Conservation (phyloP, 2,329 filamentous ascomycete species). For the Alternaria angustiovoidea region DNA sequence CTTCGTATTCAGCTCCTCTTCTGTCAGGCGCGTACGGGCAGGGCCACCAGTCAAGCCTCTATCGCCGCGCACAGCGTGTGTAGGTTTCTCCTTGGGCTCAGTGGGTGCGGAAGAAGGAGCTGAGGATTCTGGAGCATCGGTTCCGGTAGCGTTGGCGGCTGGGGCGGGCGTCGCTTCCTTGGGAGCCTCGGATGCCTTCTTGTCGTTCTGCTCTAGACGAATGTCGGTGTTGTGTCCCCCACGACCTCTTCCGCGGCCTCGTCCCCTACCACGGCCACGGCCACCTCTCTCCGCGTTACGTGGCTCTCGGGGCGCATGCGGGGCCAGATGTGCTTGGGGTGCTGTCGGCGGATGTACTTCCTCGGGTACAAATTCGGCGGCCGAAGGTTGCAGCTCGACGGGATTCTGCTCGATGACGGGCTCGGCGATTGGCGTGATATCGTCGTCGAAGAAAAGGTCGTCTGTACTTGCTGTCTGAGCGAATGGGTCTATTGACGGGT, state of each 20-base stretch:
- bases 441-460: slow-evolving; percentile 61
- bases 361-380: slow-evolving; percentile 31
- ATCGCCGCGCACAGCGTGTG: slow-evolving; percentile 45
- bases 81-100: slow-evolving; percentile 33
- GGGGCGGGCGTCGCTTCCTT: slow-evolving; percentile 31
- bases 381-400: slow-evolving; percentile 27
- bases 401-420: slow-evolving; percentile 50
- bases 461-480: slow-evolving; percentile 61
- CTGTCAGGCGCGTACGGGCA: slow-evolving; percentile 60
- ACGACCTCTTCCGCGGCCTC: slow-evolving; percentile 35
- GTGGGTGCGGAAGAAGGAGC: slow-evolving; percentile 27
- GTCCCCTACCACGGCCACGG: slow-evolving; percentile 38
- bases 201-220: slow-evolving; percentile 22
- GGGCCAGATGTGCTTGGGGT: slow-evolving; percentile 31
- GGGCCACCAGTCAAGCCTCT: slow-evolving; percentile 44
- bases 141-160: slow-evolving; percentile 14
- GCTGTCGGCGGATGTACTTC: slow-evolving; percentile 26
- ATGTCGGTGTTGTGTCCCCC: slow-evolving; percentile 25
- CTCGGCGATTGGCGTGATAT: slow-evolving; percentile 58
- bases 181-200: slow-evolving; percentile 27
- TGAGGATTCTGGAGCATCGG: slow-evolving; percentile 21
- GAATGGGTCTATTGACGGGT: slow-evolving; percentile 53
- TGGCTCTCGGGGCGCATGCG: slow-evolving; percentile 37
- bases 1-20: slow-evolving; percentile 68
- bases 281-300: slow-evolving; percentile 38